These are phyloP conservation scores for Vigna unguiculata DNA, from an alignment of 306 rosid species.

Conservation along the genomic window DNA sequence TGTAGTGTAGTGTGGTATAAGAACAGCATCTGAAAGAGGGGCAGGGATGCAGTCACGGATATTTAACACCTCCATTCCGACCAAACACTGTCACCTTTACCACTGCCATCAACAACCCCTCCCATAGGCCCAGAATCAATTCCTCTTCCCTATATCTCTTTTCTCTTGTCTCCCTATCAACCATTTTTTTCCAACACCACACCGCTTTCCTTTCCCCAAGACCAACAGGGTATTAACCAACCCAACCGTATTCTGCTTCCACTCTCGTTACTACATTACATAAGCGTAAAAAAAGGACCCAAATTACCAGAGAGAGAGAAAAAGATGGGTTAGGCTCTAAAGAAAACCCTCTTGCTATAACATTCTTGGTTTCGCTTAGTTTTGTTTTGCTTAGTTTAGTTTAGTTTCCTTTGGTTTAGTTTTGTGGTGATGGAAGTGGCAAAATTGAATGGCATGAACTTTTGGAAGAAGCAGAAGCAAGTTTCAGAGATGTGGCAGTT, in stretches of 20 bases:
- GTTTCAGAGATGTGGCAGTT: slow-evolving; percentile 57
- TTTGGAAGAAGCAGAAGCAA: slow-evolving; percentile 56
- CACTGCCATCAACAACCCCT: slow-evolving; percentile 51
- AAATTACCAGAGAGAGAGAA: slow-evolving; percentile 35
- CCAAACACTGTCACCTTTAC: slow-evolving; percentile 67
- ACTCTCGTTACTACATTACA: slow-evolving; percentile 33
- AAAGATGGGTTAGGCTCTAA: slow-evolving; percentile 82
- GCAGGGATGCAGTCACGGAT: slow-evolving; percentile 68
- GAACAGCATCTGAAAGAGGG: slow-evolving; percentile 44
- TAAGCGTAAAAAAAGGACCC: slow-evolving; percentile 24
- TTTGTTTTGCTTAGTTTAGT: slow-evolving; percentile 39
- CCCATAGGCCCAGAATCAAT: slow-evolving; percentile 54
- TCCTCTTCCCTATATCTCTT: slow-evolving; percentile 60
- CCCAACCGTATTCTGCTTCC: slow-evolving; percentile 20
- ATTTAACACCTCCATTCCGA: slow-evolving; percentile 71
- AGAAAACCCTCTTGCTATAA: slow-evolving; percentile 33
- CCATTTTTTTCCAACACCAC: slow-evolving; percentile 42
- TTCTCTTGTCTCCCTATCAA: slow-evolving; percentile 19
- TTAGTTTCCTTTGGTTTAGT: not conserved
- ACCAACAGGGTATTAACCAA: slow-evolving; percentile 56
- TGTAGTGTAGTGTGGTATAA: slow-evolving; percentile 40
- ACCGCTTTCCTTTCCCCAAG: slow-evolving; percentile 47
- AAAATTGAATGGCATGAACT: slow-evolving; percentile 72
- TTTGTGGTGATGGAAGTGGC: slow-evolving; percentile 63
- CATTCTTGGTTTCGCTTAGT: slow-evolving; percentile 40